Base-by-base conservation (phyloP, 805 yeast species). In the Wickerhamiella musiphila region DNA sequence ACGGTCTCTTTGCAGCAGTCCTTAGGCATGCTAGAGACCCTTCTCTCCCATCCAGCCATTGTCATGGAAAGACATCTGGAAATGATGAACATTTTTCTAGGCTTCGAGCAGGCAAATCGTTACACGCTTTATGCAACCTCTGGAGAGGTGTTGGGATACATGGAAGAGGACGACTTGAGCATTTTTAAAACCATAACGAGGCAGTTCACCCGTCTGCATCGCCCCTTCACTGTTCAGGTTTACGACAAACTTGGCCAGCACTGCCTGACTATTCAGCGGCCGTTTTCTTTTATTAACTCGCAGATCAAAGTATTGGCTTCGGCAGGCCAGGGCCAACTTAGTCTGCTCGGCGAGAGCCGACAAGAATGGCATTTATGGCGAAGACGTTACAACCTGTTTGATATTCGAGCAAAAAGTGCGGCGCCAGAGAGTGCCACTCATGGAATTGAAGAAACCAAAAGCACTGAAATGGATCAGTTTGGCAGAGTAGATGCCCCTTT, bases 351-450 rank as follows among this genome's bases (percentile, higher is more conserved):
- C 1, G 95, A 86, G 51, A 68, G 81, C 18, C 70, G 78, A 4
- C 98, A 90, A 53, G 73, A 77, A 41, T 90, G 94, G 94, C 96
- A 90, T 57, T 60, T 76, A 26, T 84, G 94, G 94, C 66, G 96
- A 49, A 63, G 98, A 36, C 58, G 76, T 30, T 90, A 90, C 53
- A 81, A 84, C 47, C 58, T 90, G 44, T 90, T 79, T 51, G n/a
- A n/a, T n/a, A n/a, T n/a, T n/a, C n/a, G n/a, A n/a, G n/a, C n/a
- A n/a, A n/a, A n/a, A n/a, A n/a, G n/a, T n/a, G n/a, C n/a, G n/a
- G n/a, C n/a, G n/a, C n/a, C n/a, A n/a, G n/a, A n/a, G n/a, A n/a
- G n/a, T n/a, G n/a, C n/a, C n/a, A n/a, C n/a, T n/a, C n/a, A n/a
- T n/a, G n/a, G n/a, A n/a, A 61, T 31, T 26, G 18, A 35, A 29